Evolutionary conservation across 352 stramenopile genomes (phyloP).

Genomic region (Globisporangium abappressorium): DNA sequence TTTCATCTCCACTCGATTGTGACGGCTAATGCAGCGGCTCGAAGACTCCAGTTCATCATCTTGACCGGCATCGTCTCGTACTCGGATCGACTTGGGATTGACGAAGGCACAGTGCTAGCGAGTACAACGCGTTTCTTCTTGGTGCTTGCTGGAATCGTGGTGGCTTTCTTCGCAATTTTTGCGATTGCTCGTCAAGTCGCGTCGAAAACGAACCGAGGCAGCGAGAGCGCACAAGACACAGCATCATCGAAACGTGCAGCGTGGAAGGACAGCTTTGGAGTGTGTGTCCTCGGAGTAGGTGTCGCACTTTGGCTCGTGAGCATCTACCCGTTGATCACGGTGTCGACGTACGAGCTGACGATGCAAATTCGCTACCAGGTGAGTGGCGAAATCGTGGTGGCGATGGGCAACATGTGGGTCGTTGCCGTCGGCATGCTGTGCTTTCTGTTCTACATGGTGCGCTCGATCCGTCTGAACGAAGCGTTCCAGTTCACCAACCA

Average conservation of each 20-base stretch:
- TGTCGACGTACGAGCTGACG: constrained; percentile 55
- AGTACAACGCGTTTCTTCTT: constrained; percentile 47
- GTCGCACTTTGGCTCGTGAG: constrained; percentile 54
- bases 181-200: constrained; percentile 1
- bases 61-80: constrained; percentile 72
- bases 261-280: constrained; percentile 36
- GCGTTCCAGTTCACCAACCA: constrained; percentile 51
- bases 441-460: constrained; percentile 42
- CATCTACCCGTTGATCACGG: constrained; percentile 52
- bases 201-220: background rate
- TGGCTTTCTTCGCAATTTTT: constrained; percentile 35
- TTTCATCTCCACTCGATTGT: constrained; percentile 45
- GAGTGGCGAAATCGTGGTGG: constrained; percentile 38
- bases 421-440: constrained; percentile 41
- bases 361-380: constrained; percentile 63
- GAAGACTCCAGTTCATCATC: constrained; percentile 45
- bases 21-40: constrained; percentile 25
- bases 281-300: constrained; percentile 47
- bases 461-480: constrained; percentile 29
- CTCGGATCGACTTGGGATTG: constrained; percentile 58
- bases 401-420: constrained; percentile 42
- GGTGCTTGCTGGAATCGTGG: constrained; percentile 30
- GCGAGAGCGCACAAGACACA: background rate
- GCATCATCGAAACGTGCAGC: constrained; percentile 15
- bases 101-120: constrained; percentile 45